Conservation (phyloP, 176 grass and related monocot genomes). For the Tuctoria greenei region DNA sequence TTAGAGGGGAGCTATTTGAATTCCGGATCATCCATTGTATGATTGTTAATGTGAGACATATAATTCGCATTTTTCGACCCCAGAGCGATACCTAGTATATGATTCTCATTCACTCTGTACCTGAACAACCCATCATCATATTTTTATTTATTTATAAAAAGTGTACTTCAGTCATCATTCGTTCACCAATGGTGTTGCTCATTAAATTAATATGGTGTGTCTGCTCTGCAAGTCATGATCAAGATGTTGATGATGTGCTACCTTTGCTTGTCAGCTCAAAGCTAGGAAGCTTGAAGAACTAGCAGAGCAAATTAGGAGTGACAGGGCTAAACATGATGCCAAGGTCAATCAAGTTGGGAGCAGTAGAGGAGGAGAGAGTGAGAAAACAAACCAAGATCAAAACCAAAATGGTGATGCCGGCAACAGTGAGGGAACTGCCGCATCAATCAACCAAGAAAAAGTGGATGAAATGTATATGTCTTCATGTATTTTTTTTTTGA, state of each 20-base stretch:
- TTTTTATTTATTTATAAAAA: not conserved
- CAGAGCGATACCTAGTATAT: not conserved
- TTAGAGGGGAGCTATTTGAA: not conserved
- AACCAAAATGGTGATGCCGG: conserved; percentile 18
- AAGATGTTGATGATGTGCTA: conserved; percentile 22
- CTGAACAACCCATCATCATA: not conserved
- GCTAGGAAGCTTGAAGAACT: conserved; percentile 92
- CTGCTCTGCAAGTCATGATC: conserved; percentile 5
- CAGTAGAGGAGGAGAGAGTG: conserved; percentile 15
- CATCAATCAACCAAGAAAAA: conserved; percentile 49
- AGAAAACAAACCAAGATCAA: conserved; percentile 25
- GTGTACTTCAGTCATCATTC: not conserved
- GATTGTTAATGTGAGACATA: not conserved
- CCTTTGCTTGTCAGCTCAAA: conserved; percentile 64
- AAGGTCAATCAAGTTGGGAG: conserved; percentile 55
- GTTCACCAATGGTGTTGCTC: not conserved
- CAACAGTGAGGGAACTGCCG: conserved; percentile 27
- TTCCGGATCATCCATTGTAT: not conserved
- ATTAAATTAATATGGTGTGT: not conserved
- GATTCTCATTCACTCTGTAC: not conserved
- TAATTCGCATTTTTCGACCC: not conserved
- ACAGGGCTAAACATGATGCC: conserved; percentile 53
- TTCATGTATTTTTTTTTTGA: conserved; percentile 2
- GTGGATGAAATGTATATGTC: conserved; percentile 85
- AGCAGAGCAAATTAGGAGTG: conserved; percentile 66